phyloP scores from a whole-genome alignment of 495 filamentous ascomycete species.

The Lichina pygmaea region DNA sequence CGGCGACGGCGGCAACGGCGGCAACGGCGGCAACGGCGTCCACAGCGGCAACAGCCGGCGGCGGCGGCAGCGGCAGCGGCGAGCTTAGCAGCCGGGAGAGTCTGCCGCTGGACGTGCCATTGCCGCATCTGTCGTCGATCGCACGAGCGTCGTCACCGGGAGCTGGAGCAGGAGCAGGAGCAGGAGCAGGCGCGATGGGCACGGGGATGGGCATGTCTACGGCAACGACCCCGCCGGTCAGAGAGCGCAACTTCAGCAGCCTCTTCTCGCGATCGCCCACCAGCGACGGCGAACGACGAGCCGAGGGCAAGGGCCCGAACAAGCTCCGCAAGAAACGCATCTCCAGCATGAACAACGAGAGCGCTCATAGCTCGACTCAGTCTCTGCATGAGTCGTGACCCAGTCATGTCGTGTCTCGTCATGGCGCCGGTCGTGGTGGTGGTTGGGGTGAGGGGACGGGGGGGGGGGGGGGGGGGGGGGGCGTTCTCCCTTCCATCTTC shows the following conservation, averaged over 20 bases:
- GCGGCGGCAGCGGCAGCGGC: too few relatives aligned
- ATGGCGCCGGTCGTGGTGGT: too few relatives aligned
- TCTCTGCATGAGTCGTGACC: slow-evolving; percentile 25
- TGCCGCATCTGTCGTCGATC: background rate
- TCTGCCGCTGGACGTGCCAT: slow-evolving; percentile 1
- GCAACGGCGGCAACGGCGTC: too few relatives aligned
- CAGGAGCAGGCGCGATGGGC: background rate
- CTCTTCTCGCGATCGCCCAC: slow-evolving; percentile 43
- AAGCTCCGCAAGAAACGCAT: slow-evolving; percentile 65
- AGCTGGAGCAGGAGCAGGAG: background rate
- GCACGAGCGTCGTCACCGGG: background rate
- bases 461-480: too few relatives aligned
- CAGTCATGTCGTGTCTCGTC: too few relatives aligned
- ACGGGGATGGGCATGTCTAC: slow-evolving; percentile 7
- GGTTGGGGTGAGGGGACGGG: too few relatives aligned
- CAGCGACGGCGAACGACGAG: slow-evolving; percentile 27
- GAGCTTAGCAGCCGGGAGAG: background rate
- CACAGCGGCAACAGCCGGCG: too few relatives aligned
- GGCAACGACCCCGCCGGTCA: slow-evolving; percentile 31
- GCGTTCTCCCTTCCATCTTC: background rate
- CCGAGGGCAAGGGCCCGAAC: slow-evolving; percentile 39
- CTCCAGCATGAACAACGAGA: slow-evolving; percentile 43
- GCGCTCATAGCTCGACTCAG: slow-evolving; percentile 62
- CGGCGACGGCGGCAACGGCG: too few relatives aligned
- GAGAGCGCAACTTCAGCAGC: slow-evolving; percentile 37